phyloP scores from a whole-genome alignment of 2,329 filamentous ascomycete species.

The Hypoxylon sp. region DNA sequence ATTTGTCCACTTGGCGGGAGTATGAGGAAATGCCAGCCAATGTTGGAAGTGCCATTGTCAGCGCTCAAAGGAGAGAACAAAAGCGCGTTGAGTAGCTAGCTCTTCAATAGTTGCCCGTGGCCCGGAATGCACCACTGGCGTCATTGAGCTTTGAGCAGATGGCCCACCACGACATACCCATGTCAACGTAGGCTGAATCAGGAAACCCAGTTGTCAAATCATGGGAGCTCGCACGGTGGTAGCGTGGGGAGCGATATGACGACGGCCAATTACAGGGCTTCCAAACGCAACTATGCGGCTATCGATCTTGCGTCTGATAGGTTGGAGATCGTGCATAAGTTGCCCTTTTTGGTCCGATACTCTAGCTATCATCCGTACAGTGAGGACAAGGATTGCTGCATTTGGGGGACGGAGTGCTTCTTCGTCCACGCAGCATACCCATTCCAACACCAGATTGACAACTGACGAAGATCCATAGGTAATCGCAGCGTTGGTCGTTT shows the following conservation, averaged over 20 bases:
- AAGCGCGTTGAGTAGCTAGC: slow-evolving; percentile 17
- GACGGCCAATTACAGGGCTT: slow-evolving; percentile 49
- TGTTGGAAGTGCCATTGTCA: slow-evolving; percentile 24
- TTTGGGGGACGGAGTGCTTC: slow-evolving; percentile 34
- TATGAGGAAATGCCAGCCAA: slow-evolving; percentile 1
- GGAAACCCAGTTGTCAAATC: slow-evolving; percentile 41
- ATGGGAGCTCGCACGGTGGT: slow-evolving; percentile 40
- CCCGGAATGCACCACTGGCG: slow-evolving; percentile 36
- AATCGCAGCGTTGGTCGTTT: slow-evolving; percentile 30
- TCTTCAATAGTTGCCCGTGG: slow-evolving; percentile 33
- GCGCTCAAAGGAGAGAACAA: slow-evolving; percentile 23
- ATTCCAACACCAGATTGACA: slow-evolving; percentile 24
- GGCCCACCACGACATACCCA: slow-evolving; percentile 41
- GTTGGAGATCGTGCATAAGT: slow-evolving; percentile 49
- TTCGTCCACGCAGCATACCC: slow-evolving; percentile 30
- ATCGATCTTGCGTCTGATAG: slow-evolving; percentile 51
- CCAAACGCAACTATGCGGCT: slow-evolving; percentile 53
- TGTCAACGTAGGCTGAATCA: slow-evolving; percentile 40
- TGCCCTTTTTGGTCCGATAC: slow-evolving; percentile 37
- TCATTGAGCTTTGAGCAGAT: slow-evolving; percentile 40
- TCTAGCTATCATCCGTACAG: slow-evolving; percentile 34
- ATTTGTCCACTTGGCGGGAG: slow-evolving; percentile 24
- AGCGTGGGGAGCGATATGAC: slow-evolving; percentile 52
- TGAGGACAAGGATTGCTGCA: slow-evolving; percentile 38
- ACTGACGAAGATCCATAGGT: slow-evolving; percentile 24